phyloP scores from a whole-genome alignment of 2,329 filamentous ascomycete species.

The Dactylellina sp. region DNA sequence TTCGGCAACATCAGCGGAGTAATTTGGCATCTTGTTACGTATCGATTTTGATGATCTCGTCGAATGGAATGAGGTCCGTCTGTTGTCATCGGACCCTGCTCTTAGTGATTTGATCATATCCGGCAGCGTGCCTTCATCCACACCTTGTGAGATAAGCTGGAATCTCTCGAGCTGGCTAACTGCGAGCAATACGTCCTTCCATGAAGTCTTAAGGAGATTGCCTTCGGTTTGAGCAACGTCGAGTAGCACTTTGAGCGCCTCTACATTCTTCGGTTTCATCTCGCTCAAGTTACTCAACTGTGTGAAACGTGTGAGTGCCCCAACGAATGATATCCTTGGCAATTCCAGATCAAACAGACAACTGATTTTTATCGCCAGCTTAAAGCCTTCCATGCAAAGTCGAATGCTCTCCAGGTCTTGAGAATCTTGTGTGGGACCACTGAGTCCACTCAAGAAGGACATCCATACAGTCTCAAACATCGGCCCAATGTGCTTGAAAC shows the following conservation, averaged over 20 bases:
- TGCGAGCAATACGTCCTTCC: slow-evolving; percentile 94
- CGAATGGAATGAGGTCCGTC: slow-evolving; percentile 59
- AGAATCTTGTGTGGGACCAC: slow-evolving; percentile 90
- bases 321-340: slow-evolving; percentile 94
- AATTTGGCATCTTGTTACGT: slow-evolving; percentile 68
- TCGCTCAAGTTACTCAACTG: slow-evolving; percentile 96
- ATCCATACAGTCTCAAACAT: slow-evolving; percentile 99
- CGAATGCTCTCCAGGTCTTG: slow-evolving; percentile 93
- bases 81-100: slow-evolving; percentile 68
- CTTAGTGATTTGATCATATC: slow-evolving; percentile 78
- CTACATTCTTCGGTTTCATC: slow-evolving; percentile 95
- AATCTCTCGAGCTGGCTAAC: slow-evolving; percentile 95
- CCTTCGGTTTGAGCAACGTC: slow-evolving; percentile 94
- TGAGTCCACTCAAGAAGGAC: slow-evolving; percentile 95
- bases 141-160: slow-evolving; percentile 92
- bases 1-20: slow-evolving; percentile 83
- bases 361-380: slow-evolving; percentile 89
- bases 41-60: slow-evolving; percentile 53
- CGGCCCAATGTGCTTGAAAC: slow-evolving; percentile 91
- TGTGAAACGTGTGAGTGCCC: slow-evolving; percentile 89
- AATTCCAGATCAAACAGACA: slow-evolving; percentile 93
- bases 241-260: slow-evolving; percentile 89
- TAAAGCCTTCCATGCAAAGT: slow-evolving; percentile 94
- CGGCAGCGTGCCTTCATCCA: slow-evolving; percentile 90
- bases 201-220: slow-evolving; percentile 86